phyloP scores from a whole-genome alignment of 192 early-diverging fungal genomes.

The Coemansia umbellata region DNA sequence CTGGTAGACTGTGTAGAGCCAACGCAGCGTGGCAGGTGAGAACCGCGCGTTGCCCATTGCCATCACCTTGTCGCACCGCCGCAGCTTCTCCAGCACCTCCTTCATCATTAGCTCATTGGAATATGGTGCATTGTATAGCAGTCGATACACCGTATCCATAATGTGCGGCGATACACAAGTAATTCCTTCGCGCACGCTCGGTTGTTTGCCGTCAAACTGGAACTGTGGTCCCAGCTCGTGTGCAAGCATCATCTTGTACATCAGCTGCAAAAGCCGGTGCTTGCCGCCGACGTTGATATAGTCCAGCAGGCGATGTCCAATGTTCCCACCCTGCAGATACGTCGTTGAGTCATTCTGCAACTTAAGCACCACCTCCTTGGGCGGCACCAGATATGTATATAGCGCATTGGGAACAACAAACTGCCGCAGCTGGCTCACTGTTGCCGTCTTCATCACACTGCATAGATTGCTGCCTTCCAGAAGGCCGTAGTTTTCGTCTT shows the following conservation, averaged over 20 bases:
- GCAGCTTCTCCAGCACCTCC: conserved; percentile 68
- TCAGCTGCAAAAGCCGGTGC: conserved; percentile 61
- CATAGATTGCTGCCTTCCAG: conserved; percentile 19
- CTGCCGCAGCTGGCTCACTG: conserved; percentile 44
- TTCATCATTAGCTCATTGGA: conserved; percentile 70
- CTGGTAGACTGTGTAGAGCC: conserved; percentile 71
- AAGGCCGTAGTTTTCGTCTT: conserved; percentile 31
- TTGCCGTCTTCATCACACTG: conserved; percentile 38
- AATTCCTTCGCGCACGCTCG: conserved; percentile 40
- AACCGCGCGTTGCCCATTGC: conserved; percentile 47
- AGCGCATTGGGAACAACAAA: conserved; percentile 44
- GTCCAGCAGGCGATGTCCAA: conserved; percentile 66
- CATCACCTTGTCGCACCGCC: conserved; percentile 62
- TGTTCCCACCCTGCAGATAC: conserved; percentile 63
- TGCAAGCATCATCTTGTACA: conserved; percentile 73
- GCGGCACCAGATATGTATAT: conserved; percentile 46
- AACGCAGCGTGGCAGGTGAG: conserved; percentile 54
- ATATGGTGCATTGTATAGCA: conserved; percentile 71
- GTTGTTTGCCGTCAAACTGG: conserved; percentile 51
- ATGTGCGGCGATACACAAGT: conserved; percentile 70
- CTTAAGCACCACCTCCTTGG: conserved; percentile 25
- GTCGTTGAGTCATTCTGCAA: conserved; percentile 33
- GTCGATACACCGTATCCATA: conserved; percentile 71
- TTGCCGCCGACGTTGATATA: conserved; percentile 64
- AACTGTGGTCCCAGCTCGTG: conserved; percentile 58